Evolutionary conservation across 163 green algal species (phyloP).

Genomic region (Coccomyxa subellipsoidea): DNA sequence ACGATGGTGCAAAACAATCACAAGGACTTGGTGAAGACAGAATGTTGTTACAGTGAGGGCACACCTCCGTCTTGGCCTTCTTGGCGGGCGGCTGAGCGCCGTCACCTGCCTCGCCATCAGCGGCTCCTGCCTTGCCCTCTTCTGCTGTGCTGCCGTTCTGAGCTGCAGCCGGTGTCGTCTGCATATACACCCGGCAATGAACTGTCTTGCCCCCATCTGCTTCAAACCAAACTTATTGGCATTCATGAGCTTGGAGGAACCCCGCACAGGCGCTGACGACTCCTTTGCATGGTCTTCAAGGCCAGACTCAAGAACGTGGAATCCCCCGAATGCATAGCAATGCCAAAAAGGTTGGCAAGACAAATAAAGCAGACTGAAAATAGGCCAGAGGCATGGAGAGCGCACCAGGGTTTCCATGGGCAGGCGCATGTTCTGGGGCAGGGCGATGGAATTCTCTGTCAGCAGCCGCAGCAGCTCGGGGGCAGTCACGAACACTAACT

Average conservation of each 20-base stretch:
- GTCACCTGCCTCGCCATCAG: background rate
- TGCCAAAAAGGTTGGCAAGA: no score
- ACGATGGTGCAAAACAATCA: no score
- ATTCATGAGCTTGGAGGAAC: no score
- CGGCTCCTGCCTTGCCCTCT: background rate
- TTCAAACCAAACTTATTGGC: no score
- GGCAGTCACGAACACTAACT: conserved; percentile 59
- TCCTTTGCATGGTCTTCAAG: no score
- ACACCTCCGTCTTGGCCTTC: conserved; percentile 3
- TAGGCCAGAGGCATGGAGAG: background rate
- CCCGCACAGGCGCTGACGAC: no score
- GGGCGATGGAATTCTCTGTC: conserved; percentile 42
- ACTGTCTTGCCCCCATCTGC: no score
- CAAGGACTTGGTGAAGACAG: no score
- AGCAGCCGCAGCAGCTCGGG: conserved; percentile 68
- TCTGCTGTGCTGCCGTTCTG: background rate
- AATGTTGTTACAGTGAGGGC: background rate
- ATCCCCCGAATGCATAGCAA: no score
- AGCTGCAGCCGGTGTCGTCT: background rate
- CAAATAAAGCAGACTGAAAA: background rate
- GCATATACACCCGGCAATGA: background rate
- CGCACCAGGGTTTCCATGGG: background rate
- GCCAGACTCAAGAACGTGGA: no score
- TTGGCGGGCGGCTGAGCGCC: conserved; percentile 1
- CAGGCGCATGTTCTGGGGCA: conserved; percentile 30